These are phyloP conservation scores for Pseudisothecium myosuroides DNA, from an alignment of 225 moss, liverwort and hornwort genomes.

Conservation along the genomic window DNA sequence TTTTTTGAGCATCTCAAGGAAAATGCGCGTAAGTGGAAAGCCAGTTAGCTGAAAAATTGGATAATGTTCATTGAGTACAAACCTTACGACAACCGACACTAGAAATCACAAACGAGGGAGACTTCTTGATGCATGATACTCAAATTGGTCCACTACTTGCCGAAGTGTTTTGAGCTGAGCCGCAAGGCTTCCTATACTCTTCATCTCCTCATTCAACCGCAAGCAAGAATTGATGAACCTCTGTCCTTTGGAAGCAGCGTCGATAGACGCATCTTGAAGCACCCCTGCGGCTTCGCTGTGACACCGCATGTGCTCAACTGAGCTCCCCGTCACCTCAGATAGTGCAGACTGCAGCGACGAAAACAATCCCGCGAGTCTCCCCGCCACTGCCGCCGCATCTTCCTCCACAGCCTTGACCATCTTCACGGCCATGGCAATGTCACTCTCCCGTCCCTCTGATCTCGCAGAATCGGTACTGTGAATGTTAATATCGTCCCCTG, in stretches of 20 bases:
- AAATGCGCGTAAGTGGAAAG: not conserved
- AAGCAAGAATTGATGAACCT: constrained; percentile 84
- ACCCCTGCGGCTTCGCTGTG: constrained; percentile 78
- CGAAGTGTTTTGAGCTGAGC: constrained; percentile 65
- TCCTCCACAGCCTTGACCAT: constrained; percentile 56
- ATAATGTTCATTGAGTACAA: not conserved
- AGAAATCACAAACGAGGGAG: constrained; percentile 41
- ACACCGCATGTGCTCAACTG: constrained; percentile 75
- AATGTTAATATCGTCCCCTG: not conserved
- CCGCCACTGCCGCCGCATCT: constrained; percentile 35
- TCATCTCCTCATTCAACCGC: constrained; percentile 96
- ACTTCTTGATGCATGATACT: constrained; percentile 66
- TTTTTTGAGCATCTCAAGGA: not conserved
- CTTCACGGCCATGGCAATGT: constrained; percentile 42
- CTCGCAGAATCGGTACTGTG: not conserved
- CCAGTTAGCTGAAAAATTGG: not conserved
- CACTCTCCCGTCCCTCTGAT: constrained; percentile 21
- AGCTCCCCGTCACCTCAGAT: constrained; percentile 76
- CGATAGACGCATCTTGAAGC: constrained; percentile 78
- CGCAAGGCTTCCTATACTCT: constrained; percentile 51
- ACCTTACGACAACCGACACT: not conserved
- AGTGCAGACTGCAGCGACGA: constrained; percentile 43
- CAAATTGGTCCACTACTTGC: constrained; percentile 77
- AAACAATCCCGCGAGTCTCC: constrained; percentile 25
- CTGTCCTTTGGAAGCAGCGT: constrained; percentile 81